Percentiles rank a stretch among this genome's conserved stretches.
Evolutionary conservation across 2,329 filamentous ascomycete species (phyloP).

Genomic region (Periconia sp.): DNA sequence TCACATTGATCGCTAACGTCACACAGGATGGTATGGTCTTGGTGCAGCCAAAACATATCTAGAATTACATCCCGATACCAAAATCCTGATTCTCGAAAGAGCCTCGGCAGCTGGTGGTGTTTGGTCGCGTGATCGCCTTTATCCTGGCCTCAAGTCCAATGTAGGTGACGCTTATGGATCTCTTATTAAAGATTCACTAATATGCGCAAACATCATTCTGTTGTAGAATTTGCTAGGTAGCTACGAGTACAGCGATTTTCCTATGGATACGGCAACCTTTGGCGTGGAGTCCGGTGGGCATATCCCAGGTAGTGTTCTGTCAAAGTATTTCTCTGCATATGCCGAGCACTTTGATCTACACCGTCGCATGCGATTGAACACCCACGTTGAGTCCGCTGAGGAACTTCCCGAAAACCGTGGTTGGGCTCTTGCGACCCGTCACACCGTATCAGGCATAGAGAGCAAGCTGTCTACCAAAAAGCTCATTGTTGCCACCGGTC

Average conservation of each 20-base stretch:
- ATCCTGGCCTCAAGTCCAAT: slow-evolving; percentile 49
- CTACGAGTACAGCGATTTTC: slow-evolving; percentile 44
- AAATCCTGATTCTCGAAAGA: slow-evolving; percentile 49
- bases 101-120: slow-evolving; percentile 45
- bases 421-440: slow-evolving; percentile 19
- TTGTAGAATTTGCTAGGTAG: slow-evolving; percentile 41
- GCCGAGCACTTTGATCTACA: slow-evolving; percentile 49
- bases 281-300: slow-evolving; percentile 51
- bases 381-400: slow-evolving; percentile 52
- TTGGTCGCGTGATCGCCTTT: slow-evolving; percentile 47
- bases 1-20: background rate
- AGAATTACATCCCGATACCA: slow-evolving; percentile 44
- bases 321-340: slow-evolving; percentile 53
- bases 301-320: slow-evolving; percentile 45
- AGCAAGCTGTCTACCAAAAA: slow-evolving; percentile 41
- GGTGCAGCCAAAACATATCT: slow-evolving; percentile 53
- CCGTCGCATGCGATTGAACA: slow-evolving; percentile 54
- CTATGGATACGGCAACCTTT: slow-evolving; percentile 30
- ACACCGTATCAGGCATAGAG: background rate
- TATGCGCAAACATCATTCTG: no score
- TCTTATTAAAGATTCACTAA: no score
- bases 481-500: slow-evolving; percentile 64
- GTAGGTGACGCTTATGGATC: no score
- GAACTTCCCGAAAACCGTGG: slow-evolving; percentile 30
- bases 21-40: slow-evolving; percentile 45